These are phyloP conservation scores for Gamsiella multidivaricata DNA, from an alignment of 192 early-diverging fungal genomes.

Conservation along the genomic window DNA sequence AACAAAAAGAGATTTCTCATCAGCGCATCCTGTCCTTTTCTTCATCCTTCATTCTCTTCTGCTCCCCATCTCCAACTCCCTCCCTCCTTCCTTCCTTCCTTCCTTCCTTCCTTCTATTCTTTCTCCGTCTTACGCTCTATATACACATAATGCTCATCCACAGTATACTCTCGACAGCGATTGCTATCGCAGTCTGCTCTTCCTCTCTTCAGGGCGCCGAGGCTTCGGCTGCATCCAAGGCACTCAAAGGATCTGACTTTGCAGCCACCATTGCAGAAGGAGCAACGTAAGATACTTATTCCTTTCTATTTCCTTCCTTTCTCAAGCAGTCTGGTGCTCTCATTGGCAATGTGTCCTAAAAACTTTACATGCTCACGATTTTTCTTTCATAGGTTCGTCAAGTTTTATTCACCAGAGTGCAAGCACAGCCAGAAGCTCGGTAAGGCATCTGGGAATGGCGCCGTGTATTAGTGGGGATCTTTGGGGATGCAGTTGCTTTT, in stretches of 20 bases:
- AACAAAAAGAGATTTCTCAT: not conserved
- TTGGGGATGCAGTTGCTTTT: not conserved
- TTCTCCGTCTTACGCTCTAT: not conserved
- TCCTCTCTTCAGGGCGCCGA: constrained; percentile 10
- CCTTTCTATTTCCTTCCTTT: not conserved
- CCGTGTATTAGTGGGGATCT: not conserved
- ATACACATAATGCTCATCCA: constrained; percentile 30
- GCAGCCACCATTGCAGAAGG: constrained; percentile 24
- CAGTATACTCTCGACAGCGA: constrained; percentile 32
- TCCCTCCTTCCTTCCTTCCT: not conserved
- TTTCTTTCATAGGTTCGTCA: constrained; percentile 64
- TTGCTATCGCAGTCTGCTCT: constrained; percentile 41
- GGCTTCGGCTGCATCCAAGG: constrained; percentile 37
- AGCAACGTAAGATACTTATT: constrained; percentile 38
- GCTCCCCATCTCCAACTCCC: not conserved
- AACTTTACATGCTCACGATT: too few relatives aligned
- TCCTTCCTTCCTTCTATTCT: not conserved
- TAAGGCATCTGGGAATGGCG: constrained; percentile 5
- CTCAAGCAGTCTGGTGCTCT: too few relatives aligned
- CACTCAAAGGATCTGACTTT: constrained; percentile 12
- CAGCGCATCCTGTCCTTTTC: not conserved
- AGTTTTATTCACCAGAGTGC: constrained; percentile 93
- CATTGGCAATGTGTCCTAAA: too few relatives aligned
- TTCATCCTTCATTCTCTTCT: not conserved
- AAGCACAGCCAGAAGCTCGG: constrained; percentile 85